Conservation (phyloP, 2,329 filamentous ascomycete genomes). For the Cytospora leucostoma region DNA sequence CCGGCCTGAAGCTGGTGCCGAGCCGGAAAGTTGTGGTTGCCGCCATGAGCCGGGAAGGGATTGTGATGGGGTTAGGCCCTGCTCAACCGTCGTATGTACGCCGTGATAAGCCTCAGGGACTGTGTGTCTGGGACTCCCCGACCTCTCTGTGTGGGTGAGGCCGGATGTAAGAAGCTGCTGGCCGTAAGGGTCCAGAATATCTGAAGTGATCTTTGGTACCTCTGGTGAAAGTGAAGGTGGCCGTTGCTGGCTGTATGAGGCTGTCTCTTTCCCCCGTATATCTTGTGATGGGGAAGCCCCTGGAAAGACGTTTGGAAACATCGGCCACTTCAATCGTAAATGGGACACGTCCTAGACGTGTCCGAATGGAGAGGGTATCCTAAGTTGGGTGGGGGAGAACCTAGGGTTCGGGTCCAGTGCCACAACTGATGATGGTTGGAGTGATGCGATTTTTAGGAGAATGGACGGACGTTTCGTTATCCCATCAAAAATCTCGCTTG, state of each 20-base stretch:
- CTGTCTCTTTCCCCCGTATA: slow-evolving; percentile 7
- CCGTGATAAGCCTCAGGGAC: slow-evolving; percentile 2
- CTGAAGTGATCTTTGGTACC: slow-evolving; percentile 14
- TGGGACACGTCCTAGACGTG: neutral
- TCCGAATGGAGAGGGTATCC: neutral
- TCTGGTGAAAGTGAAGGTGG: slow-evolving; percentile 7
- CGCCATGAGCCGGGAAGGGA: neutral
- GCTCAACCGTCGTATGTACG: neutral
- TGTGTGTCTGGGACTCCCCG: neutral
- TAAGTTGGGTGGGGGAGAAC: too few relatives aligned
- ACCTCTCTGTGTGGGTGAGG: neutral
- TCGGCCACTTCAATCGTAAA: neutral
- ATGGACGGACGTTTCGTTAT: neutral
- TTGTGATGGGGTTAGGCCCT: neutral
- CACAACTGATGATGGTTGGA: too few relatives aligned
- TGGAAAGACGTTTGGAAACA: slow-evolving; percentile 9
- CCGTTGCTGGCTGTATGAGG: slow-evolving; percentile 6
- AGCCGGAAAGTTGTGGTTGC: neutral
- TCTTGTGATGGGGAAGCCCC: slow-evolving; percentile 7
- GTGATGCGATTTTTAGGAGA: neutral
- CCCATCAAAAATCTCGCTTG: neutral
- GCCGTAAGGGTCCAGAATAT: slow-evolving; percentile 1
- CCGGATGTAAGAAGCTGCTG: slow-evolving; percentile 1
- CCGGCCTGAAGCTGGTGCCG: slow-evolving; percentile 3
- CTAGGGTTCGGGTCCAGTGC: neutral